Evolutionary conservation across 1,284 basidiomycete species (phyloP).

Genomic region (Dichomitus squalens): DNA sequence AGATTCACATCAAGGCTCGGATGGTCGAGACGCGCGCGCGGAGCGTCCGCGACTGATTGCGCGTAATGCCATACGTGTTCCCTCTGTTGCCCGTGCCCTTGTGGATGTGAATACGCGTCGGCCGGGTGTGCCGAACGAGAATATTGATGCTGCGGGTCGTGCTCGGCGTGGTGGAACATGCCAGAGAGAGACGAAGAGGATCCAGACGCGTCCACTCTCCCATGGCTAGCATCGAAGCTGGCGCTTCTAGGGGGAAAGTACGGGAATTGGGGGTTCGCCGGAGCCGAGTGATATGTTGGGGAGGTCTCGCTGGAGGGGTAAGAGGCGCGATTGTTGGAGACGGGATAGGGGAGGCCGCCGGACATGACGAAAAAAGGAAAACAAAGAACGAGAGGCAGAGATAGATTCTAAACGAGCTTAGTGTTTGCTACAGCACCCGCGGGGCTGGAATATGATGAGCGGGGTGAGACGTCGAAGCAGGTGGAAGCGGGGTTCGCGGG

Average conservation of each 20-base stretch:
- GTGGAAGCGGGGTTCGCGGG: constrained; percentile 15
- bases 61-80: constrained; percentile 19
- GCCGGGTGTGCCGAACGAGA: constrained; percentile 9
- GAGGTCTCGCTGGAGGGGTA: constrained; percentile 15
- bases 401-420: constrained; percentile 15
- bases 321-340: constrained; percentile 25
- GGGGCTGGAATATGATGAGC: constrained; percentile 5
- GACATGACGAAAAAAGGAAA: constrained; percentile 20
- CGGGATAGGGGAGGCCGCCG: constrained; percentile 22
- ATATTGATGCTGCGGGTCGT: constrained; percentile 21
- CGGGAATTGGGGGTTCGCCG: constrained; percentile 8
- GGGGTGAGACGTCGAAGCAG: constrained; percentile 15
- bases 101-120: constrained; percentile 18
- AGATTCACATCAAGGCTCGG: constrained; percentile 9
- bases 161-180: constrained; percentile 24
- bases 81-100: constrained; percentile 5
- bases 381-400: neutral
- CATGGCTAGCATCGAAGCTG: constrained; percentile 16
- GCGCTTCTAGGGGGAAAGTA: constrained; percentile 15
- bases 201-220: constrained; percentile 13
- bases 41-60: constrained; percentile 4
- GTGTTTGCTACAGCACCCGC: constrained; percentile 25
- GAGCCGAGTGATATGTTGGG: constrained; percentile 12
- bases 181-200: constrained; percentile 21
- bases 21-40: constrained; percentile 17